Conservation (phyloP, 805 yeast species). For the Myxozyma geophila region DNA sequence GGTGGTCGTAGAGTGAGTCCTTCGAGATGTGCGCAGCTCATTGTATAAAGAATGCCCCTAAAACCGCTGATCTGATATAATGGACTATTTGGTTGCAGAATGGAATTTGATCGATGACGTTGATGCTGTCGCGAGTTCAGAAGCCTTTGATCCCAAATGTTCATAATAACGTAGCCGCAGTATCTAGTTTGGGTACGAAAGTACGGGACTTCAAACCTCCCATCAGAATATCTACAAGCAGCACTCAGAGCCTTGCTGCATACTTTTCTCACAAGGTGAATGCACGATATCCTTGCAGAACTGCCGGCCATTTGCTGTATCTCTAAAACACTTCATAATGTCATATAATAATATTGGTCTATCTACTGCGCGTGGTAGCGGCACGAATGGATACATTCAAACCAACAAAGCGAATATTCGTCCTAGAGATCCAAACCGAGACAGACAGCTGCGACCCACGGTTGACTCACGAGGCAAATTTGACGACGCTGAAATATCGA, state of each 20-base stretch:
- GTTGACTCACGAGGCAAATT: slow-evolving; percentile 19
- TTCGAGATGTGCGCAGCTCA: slow-evolving; percentile 31
- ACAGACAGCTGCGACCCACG: background rate
- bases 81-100: background rate
- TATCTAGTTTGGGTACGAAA: no score
- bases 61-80: background rate
- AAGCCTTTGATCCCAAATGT: no score
- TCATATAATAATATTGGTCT: slow-evolving; percentile 44
- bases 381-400: slow-evolving; percentile 43
- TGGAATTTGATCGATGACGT: no score
- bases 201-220: no score
- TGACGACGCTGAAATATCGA: slow-evolving; percentile 22
- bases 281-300: no score
- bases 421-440: slow-evolving; percentile 12
- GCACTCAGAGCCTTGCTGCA: no score
- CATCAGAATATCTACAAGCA: no score
- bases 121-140: no score
- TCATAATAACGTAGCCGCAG: no score
- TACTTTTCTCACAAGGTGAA: no score
- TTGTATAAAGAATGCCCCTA: background rate
- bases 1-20: slow-evolving; percentile 28
- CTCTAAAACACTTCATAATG: slow-evolving; percentile 9
- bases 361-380: slow-evolving; percentile 43
- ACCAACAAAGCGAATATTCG: slow-evolving; percentile 36
- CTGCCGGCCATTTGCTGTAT: no score